Evolutionary conservation across 257 asterid species (phyloP).

Genomic region (Nyctanthes arbortristis): DNA sequence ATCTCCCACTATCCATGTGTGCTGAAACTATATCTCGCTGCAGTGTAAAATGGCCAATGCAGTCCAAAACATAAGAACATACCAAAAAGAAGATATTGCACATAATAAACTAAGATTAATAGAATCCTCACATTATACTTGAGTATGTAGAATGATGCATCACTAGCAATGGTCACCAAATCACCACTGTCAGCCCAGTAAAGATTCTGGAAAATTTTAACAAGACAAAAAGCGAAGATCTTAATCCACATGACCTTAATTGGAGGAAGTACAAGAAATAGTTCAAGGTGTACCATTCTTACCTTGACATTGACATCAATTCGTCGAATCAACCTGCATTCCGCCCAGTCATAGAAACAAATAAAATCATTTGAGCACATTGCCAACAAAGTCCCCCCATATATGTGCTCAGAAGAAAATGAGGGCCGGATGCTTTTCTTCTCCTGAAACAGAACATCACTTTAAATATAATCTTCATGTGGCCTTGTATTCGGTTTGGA

Average conservation of each 20-base stretch:
- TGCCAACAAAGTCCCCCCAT: conserved; percentile 84
- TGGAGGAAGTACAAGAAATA: conserved; percentile 19
- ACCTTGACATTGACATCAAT: conserved; percentile 95
- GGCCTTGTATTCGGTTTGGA: conserved; percentile 6
- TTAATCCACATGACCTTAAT: conserved; percentile 8
- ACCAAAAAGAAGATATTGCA: not conserved
- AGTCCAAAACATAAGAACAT: conserved; percentile 7
- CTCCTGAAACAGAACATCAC: conserved; percentile 61
- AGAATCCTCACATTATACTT: conserved; percentile 63
- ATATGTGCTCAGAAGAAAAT: conserved; percentile 88
- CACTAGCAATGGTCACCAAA: conserved; percentile 83
- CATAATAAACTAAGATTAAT: conserved; percentile 20
- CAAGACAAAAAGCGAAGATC: conserved; percentile 19
- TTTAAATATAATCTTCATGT: conserved; percentile 26
- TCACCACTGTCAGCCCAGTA: conserved; percentile 97
- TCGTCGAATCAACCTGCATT: conserved; percentile 89
- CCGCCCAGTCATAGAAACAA: conserved; percentile 94
- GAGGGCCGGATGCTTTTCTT: conserved; percentile 94
- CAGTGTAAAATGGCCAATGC: conserved; percentile 30
- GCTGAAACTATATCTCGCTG: conserved; percentile 97
- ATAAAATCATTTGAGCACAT: conserved; percentile 90
- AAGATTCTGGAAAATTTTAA: conserved; percentile 62
- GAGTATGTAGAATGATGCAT: conserved; percentile 77
- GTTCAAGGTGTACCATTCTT: conserved; percentile 29
- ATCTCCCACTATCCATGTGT: conserved; percentile 83